phyloP scores from a whole-genome alignment of 2,329 filamentous ascomycete genomes.

The Cylindrodendrum hubeiense region DNA sequence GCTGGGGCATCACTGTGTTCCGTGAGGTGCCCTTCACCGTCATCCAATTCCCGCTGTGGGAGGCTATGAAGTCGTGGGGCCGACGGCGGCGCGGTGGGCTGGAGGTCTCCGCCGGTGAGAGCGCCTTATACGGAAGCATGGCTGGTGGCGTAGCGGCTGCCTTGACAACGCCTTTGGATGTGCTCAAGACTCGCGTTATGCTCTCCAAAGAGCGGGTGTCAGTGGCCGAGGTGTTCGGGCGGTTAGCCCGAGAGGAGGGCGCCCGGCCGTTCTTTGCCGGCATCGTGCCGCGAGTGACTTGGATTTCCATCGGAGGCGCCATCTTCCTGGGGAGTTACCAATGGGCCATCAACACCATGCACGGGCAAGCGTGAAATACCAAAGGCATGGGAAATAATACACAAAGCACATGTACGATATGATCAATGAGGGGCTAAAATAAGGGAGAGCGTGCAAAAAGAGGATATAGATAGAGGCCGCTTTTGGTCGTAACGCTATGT shows the following conservation, averaged over 20 bases:
- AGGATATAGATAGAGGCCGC: constrained; percentile 28
- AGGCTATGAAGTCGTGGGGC: constrained; percentile 84
- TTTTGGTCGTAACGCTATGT: constrained; percentile 42
- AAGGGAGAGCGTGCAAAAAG: constrained; percentile 14
- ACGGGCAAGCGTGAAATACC: constrained; percentile 25
- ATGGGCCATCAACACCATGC: constrained; percentile 83
- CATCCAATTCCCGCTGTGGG: constrained; percentile 98
- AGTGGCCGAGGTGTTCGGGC: constrained; percentile 69
- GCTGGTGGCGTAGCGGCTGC: constrained; percentile 89
- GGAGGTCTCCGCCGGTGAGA: constrained; percentile 79
- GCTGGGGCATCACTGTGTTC: constrained; percentile 92
- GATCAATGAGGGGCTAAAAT: constrained; percentile 23
- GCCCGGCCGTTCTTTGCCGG: constrained; percentile 79
- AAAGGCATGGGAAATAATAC: constrained; percentile 12
- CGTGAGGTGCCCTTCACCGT: constrained; percentile 97
- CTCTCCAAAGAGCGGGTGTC: constrained; percentile 77
- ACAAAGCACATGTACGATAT: constrained; percentile 34
- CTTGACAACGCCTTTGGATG: constrained; percentile 92
- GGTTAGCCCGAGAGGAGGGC: constrained; percentile 75
- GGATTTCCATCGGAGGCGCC: constrained; percentile 95
- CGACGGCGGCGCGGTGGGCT: constrained; percentile 53
- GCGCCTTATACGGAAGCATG: constrained; percentile 85
- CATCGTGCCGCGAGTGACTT: constrained; percentile 85
- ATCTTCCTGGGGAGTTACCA: constrained; percentile 97
- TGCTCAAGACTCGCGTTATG: constrained; percentile 98